Evolutionary conservation across 1,284 basidiomycete genomes (phyloP).

Genomic region (Irpex sp.): DNA sequence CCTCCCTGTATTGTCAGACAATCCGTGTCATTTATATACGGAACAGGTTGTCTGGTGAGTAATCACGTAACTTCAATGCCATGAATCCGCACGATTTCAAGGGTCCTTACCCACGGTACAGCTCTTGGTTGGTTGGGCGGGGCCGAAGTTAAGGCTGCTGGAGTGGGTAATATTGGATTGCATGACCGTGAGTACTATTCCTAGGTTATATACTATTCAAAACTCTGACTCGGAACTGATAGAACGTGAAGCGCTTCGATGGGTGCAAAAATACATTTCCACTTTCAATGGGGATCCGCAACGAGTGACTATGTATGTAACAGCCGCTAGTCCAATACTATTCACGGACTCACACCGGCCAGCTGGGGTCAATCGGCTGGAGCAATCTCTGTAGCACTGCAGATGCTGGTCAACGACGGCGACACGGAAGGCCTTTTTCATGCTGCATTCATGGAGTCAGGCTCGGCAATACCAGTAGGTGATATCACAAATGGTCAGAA

Average conservation of each 20-base stretch:
- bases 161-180: slow-evolving; percentile 51
- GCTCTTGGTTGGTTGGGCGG: slow-evolving; percentile 45
- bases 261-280: slow-evolving; percentile 57
- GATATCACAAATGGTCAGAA: slow-evolving; percentile 28
- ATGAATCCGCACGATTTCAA: background rate
- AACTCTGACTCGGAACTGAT: background rate
- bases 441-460: slow-evolving; percentile 35
- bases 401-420: slow-evolving; percentile 30
- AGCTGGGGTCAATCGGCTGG: slow-evolving; percentile 38
- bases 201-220: background rate
- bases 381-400: slow-evolving; percentile 30
- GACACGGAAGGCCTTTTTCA: slow-evolving; percentile 31
- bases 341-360: no score
- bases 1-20: background rate
- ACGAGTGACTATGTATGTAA: slow-evolving; percentile 51
- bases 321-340: slow-evolving; percentile 22
- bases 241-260: slow-evolving; percentile 24
- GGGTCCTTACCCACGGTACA: slow-evolving; percentile 5
- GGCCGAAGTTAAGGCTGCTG: slow-evolving; percentile 46
- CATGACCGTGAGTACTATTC: slow-evolving; percentile 46
- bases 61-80: background rate
- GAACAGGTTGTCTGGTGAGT: background rate
- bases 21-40: background rate
- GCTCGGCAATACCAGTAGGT: slow-evolving; percentile 29
- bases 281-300: slow-evolving; percentile 62